Evolutionary conservation across 2,329 filamentous ascomycete species (phyloP), one percentile per base, ranked within the genome.

Genomic region (Calonectria naviculata): DNA sequence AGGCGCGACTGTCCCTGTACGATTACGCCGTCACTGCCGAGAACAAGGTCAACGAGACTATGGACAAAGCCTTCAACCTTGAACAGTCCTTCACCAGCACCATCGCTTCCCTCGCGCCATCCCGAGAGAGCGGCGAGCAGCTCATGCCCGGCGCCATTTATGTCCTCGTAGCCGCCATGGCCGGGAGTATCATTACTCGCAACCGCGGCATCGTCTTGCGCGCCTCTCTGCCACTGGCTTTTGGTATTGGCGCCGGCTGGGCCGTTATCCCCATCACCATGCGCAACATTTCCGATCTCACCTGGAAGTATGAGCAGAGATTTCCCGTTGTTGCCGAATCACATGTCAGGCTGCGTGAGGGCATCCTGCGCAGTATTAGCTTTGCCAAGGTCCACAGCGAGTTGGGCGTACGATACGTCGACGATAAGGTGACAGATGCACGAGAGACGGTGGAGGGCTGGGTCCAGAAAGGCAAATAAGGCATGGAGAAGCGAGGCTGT

Each of bases 81-180:
- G 97, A 99, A 88, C 92, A 93, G 82, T 94, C 92, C 81, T 95
- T 98, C 86, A 97, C 96, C 78, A 90, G 89, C 84, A 98, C 97
- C 72, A 85, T 99, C 76, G 94, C 95, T 70, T 95, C 93, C 26
- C 90, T 99, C 44, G 97, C 95, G 24, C 97, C 97, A 34, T 88
- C 95, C 42, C 93, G 92, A 79, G 93, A 96, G 84, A 94, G 92
- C 71, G 94, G 94, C 82, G 97, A 99, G 88, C 92, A 92, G 81
- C 89, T 99, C 68, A 92, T 98, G 85, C 97, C 97, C 38, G 96
- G 96, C 29, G 88, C 92, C 71, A 91, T 98, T 76, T 98, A 98
- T 85, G 95, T 98, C 56, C 90, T 98, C 34, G 95, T 99, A 58
- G 93, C 95, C 47, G 92, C 94, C 78, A 98, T 99, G 95, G 94